Conservation (phyloP, 495 filamentous ascomycete species). For the Talaromyces borbonicus region DNA sequence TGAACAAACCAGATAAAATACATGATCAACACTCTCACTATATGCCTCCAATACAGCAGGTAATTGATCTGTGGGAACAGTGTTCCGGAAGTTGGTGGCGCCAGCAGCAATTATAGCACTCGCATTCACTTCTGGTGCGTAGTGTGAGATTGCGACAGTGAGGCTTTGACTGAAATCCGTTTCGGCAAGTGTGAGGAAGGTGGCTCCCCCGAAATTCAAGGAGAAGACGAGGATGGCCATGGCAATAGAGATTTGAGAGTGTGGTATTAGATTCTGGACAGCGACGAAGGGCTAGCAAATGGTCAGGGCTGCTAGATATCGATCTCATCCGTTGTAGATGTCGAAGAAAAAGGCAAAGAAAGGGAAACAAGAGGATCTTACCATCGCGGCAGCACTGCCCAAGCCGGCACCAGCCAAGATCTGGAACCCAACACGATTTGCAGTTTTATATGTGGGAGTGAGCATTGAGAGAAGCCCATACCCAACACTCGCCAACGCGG, state of each 20-base stretch:
- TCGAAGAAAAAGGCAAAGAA: neutral
- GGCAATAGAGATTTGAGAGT: conserved; percentile 13
- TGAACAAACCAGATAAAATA: conserved; percentile 27
- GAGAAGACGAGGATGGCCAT: conserved; percentile 23
- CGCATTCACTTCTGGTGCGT: conserved; percentile 19
- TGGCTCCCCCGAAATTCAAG: conserved; percentile 20
- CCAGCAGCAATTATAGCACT: conserved; percentile 21
- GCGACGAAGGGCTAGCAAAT: conserved; percentile 25
- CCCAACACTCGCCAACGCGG: conserved; percentile 22
- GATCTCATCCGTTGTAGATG: too few species aligned
- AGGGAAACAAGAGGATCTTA: neutral
- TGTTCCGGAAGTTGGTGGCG: conserved; percentile 22
- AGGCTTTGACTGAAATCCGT: conserved; percentile 23
- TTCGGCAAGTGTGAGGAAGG: conserved; percentile 19
- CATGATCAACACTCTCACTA: conserved; percentile 17
- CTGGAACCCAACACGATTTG: conserved; percentile 33
- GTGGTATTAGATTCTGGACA: conserved; percentile 19
- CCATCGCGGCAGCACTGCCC: conserved; percentile 22
- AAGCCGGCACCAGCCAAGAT: conserved; percentile 22
- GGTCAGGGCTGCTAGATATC: too few species aligned
- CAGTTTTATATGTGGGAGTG: conserved; percentile 21
- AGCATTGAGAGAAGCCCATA: conserved; percentile 25
- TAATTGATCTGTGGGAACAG: conserved; percentile 11
- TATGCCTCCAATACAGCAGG: conserved; percentile 22
- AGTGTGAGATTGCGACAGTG: conserved; percentile 7